Base-by-base conservation (phyloP, 768 basidiomycete genomes). In the Leccinum rimulosum region DNA sequence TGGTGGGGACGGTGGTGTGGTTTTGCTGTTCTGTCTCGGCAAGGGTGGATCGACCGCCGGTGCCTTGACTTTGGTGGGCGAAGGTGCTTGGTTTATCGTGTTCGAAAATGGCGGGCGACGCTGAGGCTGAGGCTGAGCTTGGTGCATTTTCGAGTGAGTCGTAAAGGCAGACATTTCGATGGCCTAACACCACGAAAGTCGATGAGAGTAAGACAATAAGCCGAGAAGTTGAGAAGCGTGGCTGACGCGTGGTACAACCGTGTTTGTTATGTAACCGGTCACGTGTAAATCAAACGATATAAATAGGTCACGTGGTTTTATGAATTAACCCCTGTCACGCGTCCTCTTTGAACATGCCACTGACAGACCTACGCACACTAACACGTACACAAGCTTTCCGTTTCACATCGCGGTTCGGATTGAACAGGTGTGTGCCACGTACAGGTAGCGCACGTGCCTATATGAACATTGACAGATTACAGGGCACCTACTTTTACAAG, bases 21-120 rank as follows among this genome's bases (percentile, higher is more conserved):
- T 86, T 74, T 91, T 93, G 66, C 81, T 87, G 73, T 91, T 93
- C 78, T 93, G 91, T 57, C 90, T 81, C 36, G 88, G 86, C 15
- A 93, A 71, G 9, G 91, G 91, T 1, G 89, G 88, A 7, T 85
- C 86, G 1, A 74, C 52, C 1, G 82, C 77, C 5, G 64, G 61
- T 49, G 75, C 70, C 62, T 76, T 74, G 52, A 77, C 76, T 49
- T 67, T 73, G 58, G 77, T 76, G 6, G 76, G 75, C 4, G 66
- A 62, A 1, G 77, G 67, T 4, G 47, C 47, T 40, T 40, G 17
- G 71, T 76, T 76, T 66, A 71, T 76, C 28, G 79, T 70, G 61
- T 77, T 80, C 6, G 74, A 63, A 51, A 82, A 73, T 0, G 82
- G 81, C n/a, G 74, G 70, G 50, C 80, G 77, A 55, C 76, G 72